Evolutionary conservation across 192 early-diverging fungal species (phyloP).

Genomic region (Linnemannia schmuckeri): DNA sequence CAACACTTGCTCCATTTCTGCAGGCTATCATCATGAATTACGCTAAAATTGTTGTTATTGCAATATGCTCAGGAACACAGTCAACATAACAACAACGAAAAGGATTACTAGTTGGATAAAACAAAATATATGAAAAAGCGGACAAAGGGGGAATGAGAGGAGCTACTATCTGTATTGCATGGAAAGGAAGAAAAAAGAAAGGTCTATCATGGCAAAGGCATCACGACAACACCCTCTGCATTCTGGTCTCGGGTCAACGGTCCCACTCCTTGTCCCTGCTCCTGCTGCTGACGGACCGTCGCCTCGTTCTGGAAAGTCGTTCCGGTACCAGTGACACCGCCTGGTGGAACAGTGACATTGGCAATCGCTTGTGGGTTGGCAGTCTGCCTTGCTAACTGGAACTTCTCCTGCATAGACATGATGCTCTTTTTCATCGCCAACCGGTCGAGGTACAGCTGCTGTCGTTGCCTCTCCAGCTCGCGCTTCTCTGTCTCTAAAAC

Average conservation of each 20-base stretch:
- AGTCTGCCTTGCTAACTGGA: constrained; percentile 35
- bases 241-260: constrained; percentile 32
- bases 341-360: constrained; percentile 24
- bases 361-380: constrained; percentile 21
- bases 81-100: neutral
- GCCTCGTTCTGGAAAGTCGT: constrained; percentile 33
- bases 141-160: neutral
- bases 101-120: neutral
- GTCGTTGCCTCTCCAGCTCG: constrained; percentile 81
- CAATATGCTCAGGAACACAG: neutral
- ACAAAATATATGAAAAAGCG: constrained; percentile 13
- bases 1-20: neutral
- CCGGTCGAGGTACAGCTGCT: constrained; percentile 72
- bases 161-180: neutral
- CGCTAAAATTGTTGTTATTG: neutral
- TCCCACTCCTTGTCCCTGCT: constrained; percentile 14
- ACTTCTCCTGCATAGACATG: constrained; percentile 57
- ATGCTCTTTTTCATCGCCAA: constrained; percentile 70
- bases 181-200: neutral
- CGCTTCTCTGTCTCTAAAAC: constrained; percentile 88
- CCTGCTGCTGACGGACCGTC: constrained; percentile 17
- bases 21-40: neutral
- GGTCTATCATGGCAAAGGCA: constrained; percentile 35
- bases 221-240: constrained; percentile 36
- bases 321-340: constrained; percentile 21